A percentile compares a stretch with the other conserved stretches of the same genome.
These are phyloP conservation scores for Collariella sp. DNA, from an alignment of 495 filamentous ascomycete genomes.

Conservation along the genomic window DNA sequence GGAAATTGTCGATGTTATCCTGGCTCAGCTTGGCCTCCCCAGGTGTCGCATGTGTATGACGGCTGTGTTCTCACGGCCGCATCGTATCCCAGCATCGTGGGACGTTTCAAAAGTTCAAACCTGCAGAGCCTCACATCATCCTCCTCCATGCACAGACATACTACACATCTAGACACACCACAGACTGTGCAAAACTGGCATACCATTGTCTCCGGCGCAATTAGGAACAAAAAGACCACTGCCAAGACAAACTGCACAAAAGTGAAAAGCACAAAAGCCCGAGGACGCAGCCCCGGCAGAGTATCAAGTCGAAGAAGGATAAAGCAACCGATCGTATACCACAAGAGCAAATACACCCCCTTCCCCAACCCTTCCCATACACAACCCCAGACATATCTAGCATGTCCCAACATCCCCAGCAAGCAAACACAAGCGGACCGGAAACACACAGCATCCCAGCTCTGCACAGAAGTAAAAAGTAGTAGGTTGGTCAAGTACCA, in stretches of 20 bases:
- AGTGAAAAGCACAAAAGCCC: conserved; percentile 19
- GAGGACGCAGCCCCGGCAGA: conserved; percentile 18
- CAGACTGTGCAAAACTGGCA: conserved; percentile 22
- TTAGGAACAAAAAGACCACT: conserved; percentile 20
- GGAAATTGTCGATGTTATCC: too few relatives aligned
- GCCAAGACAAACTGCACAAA: conserved; percentile 5
- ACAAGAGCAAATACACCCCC: conserved; percentile 15
- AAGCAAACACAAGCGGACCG: conserved; percentile 5
- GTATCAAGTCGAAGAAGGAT: conserved; percentile 20
- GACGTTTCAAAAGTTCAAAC: background rate
- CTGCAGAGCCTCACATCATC: background rate
- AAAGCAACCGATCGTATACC: conserved; percentile 1
- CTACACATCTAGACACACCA: background rate
- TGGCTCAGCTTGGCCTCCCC: too few relatives aligned
- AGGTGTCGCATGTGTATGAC: too few relatives aligned
- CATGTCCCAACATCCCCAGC: conserved; percentile 6
- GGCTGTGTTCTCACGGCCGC: too few relatives aligned
- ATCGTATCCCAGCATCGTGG: too few relatives aligned
- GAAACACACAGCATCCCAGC: conserved; percentile 22
- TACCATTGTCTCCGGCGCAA: conserved; percentile 24
- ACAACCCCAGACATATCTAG: background rate
- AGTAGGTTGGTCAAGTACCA: conserved; percentile 8
- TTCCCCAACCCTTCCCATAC: conserved; percentile 5
- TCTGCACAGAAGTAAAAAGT: conserved; percentile 23
- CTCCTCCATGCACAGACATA: background rate